A percentile compares a stretch with the other conserved stretches of the same genome.
These are phyloP conservation scores for Paracoccidioides lutzii DNA, from an alignment of 2,329 filamentous ascomycete genomes.

Conservation along the genomic window DNA sequence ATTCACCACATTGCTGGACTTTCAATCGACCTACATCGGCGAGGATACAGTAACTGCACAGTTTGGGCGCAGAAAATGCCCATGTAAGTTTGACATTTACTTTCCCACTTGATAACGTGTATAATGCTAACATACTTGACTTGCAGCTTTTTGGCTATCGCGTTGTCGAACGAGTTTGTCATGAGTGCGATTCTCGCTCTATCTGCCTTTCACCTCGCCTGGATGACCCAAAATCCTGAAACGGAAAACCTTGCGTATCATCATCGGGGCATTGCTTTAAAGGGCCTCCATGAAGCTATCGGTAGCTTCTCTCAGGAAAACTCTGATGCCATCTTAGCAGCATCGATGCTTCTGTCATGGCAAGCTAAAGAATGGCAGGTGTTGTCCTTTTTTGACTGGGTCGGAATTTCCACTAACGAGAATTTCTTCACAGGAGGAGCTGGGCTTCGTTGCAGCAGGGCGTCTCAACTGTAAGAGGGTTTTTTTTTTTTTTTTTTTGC, in stretches of 20 bases:
- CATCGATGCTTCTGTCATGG: slow-evolving; percentile 87
- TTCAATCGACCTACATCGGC: slow-evolving; percentile 65
- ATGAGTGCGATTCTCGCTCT: slow-evolving; percentile 89
- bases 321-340: slow-evolving; percentile 81
- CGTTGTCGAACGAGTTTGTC: slow-evolving; percentile 70
- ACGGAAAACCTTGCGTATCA: slow-evolving; percentile 82
- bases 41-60: slow-evolving; percentile 70
- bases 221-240: slow-evolving; percentile 71
- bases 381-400: slow-evolving; percentile 13
- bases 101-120: slow-evolving; percentile 10
- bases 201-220: slow-evolving; percentile 88
- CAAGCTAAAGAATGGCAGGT: slow-evolving; percentile 90
- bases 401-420: slow-evolving; percentile 22
- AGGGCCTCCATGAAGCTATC: slow-evolving; percentile 79
- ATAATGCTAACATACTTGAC: background rate
- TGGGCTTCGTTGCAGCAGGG: slow-evolving; percentile 91
- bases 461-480: slow-evolving; percentile 58
- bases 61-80: slow-evolving; percentile 89
- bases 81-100: slow-evolving; percentile 48
- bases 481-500: background rate
- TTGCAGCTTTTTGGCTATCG: slow-evolving; percentile 64
- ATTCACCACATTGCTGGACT: slow-evolving; percentile 84
- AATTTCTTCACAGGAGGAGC: slow-evolving; percentile 51
- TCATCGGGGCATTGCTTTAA: slow-evolving; percentile 73
- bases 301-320: slow-evolving; percentile 71